Evolutionary conservation across 169 alveolate species (phyloP), one percentile per base, ranked within the genome.

Genomic region (Theileria luwenshuni): DNA sequence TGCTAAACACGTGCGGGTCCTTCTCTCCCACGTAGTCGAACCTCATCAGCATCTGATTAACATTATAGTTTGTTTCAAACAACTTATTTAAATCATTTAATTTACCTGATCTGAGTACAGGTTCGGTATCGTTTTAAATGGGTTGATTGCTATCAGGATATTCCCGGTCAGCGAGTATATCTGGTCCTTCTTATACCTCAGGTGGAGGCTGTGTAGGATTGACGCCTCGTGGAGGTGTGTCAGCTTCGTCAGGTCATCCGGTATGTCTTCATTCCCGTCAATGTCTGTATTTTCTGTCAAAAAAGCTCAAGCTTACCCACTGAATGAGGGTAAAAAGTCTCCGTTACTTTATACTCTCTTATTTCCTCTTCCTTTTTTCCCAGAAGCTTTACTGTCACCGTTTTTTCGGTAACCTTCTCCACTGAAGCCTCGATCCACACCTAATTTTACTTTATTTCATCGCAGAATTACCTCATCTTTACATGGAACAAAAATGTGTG

Each of bases 111-210:
- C 87, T 1, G 73, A 63, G 59, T 84, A 93, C 43, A 93, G 75
- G 48, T 91, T 90, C 2, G 59, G 81, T 21, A 93, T 83, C 3
- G 56, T 54, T 56, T 94, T 94, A 86, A 95, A 98, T 3, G 99
- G 99, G 72, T 98, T 98, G 15, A 98, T 96, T 52, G 99, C 97
- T 27, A 98, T 94, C 59, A 98, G 92, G 54, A 97, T 97, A 47
- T 99, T 98, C 41, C 99, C 99, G 1, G 98, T 96, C 51, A 94
- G 90, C n/a, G 99, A 96, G 77, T 96, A 97, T 41, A 97, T 96
- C 56, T 91, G 75, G 67, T 96, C 97, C 21, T 89, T 81, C 19
- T 90, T 91, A 74, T 93, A 96, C 42, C 99, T 91, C 32, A 85
- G 71, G 69, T 96, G 88, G 56, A 97, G 83, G 32, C 96, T 94